Conservation (phyloP, 2,329 filamentous ascomycete species). For the Podosphaera xanthii region DNA sequence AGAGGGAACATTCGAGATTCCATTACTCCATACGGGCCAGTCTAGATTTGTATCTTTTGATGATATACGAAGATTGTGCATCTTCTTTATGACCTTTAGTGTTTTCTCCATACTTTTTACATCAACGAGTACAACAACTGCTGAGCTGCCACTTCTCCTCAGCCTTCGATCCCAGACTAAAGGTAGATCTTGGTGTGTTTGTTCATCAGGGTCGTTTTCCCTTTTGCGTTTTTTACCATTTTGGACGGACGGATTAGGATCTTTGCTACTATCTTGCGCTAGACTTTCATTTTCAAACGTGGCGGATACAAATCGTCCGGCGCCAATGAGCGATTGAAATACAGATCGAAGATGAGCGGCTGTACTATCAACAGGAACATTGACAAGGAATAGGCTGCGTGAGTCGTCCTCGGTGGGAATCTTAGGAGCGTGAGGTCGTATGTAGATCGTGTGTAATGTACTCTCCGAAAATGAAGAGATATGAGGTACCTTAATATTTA, state of each 20-base stretch:
- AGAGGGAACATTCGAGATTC: conserved; percentile 35
- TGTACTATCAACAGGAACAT: conserved; percentile 67
- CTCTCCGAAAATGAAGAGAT: conserved; percentile 32
- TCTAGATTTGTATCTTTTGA: conserved; percentile 23
- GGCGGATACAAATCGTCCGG: conserved; percentile 56
- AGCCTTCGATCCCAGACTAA: conserved; percentile 50
- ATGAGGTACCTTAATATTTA: conserved; percentile 13
- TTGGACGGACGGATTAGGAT: conserved; percentile 12
- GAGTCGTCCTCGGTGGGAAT: conserved; percentile 48
- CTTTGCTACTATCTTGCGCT: conserved; percentile 5
- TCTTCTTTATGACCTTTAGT: conserved; percentile 49
- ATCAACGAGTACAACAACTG: conserved; percentile 67
- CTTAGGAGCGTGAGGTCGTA: conserved; percentile 64
- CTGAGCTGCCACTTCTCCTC: conserved; percentile 52
- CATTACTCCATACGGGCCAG: conserved; percentile 45
- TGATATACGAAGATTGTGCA: conserved; percentile 28
- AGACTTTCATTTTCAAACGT: conserved; percentile 40
- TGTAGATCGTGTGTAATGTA: conserved; percentile 66
- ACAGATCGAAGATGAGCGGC: conserved; percentile 52
- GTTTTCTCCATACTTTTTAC: conserved; percentile 52
- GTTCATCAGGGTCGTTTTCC: conserved; percentile 25
- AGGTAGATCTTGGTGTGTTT: conserved; percentile 35
- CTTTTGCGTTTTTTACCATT: conserved; percentile 27
- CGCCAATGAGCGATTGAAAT: conserved; percentile 51
- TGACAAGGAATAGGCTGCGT: conserved; percentile 75